These are phyloP conservation scores for Eragrostis tef DNA, from an alignment of 202 grass and related monocot species.

Conservation along the genomic window DNA sequence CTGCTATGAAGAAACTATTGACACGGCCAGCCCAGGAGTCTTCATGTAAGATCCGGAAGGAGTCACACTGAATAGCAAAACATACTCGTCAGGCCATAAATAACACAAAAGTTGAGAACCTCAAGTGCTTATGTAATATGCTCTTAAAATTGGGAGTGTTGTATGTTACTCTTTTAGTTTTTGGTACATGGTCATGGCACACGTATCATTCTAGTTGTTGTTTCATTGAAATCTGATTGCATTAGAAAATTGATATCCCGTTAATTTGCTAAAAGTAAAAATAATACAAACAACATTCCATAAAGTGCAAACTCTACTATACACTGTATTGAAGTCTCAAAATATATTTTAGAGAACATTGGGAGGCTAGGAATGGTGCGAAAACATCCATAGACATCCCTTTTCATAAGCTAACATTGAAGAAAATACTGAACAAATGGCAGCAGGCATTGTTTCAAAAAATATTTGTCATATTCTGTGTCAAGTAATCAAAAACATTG, in stretches of 20 bases:
- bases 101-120: slow-evolving; percentile 15
- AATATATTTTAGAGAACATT: not conserved
- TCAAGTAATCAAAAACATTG: not conserved
- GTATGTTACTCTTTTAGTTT: not conserved
- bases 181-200: not conserved
- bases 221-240: not conserved
- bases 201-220: not conserved
- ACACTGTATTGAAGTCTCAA: not conserved
- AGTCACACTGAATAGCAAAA: slow-evolving; percentile 71
- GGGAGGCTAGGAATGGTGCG: not conserved
- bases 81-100: slow-evolving; percentile 45
- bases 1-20: slow-evolving; percentile 74
- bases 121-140: slow-evolving; percentile 15
- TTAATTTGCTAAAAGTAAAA: not conserved
- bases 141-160: slow-evolving; percentile 25
- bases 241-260: not conserved
- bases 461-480: not conserved
- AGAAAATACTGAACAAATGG: not conserved
- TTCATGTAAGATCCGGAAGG: slow-evolving; percentile 70
- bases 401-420: not conserved
- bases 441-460: not conserved
- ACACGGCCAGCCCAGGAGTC: slow-evolving; percentile 75
- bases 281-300: not conserved
- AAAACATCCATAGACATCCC: not conserved
- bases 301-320: not conserved